Evolutionary conservation across 306 rosid species (phyloP).

Genomic region (Luffa acutangula): DNA sequence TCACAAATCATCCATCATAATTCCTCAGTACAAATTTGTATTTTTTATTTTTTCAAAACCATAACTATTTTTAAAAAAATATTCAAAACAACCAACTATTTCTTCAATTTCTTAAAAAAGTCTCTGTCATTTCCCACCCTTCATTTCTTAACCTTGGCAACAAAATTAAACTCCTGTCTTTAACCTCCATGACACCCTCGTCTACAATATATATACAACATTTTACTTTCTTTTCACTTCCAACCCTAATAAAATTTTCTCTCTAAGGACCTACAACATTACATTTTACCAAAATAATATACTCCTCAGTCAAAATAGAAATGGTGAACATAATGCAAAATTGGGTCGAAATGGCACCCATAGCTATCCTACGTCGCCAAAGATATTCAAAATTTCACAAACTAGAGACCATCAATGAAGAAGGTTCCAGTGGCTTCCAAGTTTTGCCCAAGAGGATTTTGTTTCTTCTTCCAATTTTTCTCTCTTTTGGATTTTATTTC

Average conservation of each 20-base stretch:
- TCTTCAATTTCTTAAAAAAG: neutral
- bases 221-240: neutral
- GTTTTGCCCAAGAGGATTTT: neutral
- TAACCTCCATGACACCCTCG: neutral
- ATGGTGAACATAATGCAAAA: slow-evolving; percentile 17
- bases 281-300: neutral
- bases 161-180: neutral
- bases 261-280: neutral
- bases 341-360: slow-evolving; percentile 50
- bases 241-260: neutral
- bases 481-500: neutral
- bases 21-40: neutral
- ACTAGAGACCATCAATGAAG: slow-evolving; percentile 58
- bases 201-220: neutral
- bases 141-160: neutral
- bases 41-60: no score
- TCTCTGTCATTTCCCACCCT: neutral
- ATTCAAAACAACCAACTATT: neutral
- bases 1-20: no score
- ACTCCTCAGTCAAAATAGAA: neutral
- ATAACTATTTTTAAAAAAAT: no score
- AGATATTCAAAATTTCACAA: slow-evolving; percentile 19
- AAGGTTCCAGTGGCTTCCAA: slow-evolving; percentile 9
- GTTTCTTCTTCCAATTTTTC: neutral
- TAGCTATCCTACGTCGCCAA: slow-evolving; percentile 18